Conservation (phyloP, 805 yeast species). For the Kuraishia molischiana region DNA sequence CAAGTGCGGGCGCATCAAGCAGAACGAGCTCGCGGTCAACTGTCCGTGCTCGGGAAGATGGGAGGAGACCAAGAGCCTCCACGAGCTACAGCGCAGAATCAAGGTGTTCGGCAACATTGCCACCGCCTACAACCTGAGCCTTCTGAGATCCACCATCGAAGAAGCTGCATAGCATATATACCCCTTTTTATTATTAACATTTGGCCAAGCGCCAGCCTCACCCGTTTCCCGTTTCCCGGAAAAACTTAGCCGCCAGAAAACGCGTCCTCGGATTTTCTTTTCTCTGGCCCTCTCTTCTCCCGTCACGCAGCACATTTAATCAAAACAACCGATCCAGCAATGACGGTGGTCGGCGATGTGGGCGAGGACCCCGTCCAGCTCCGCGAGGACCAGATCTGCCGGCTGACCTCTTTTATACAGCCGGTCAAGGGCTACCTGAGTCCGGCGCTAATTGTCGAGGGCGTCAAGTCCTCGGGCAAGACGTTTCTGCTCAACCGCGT, state of each 20-base stretch:
- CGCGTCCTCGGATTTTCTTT: not conserved
- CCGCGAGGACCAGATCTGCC: conserved; percentile 20
- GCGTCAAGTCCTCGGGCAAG: conserved; percentile 40
- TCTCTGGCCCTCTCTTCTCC: not conserved
- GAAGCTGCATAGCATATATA: conserved; percentile 7
- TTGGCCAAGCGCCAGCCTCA: no score
- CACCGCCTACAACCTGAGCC: conserved; percentile 44
- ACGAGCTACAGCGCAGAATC: conserved; percentile 33
- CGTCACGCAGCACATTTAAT: not conserved
- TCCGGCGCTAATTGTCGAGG: conserved; percentile 34
- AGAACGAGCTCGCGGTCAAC: conserved; percentile 57
- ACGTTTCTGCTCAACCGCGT: conserved; percentile 25
- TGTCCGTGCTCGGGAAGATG: conserved; percentile 89
- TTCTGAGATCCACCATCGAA: conserved; percentile 30
- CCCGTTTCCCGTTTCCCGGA: not conserved
- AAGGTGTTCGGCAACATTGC: conserved; percentile 51
- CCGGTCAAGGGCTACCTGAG: conserved; percentile 18
- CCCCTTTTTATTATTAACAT: no score
- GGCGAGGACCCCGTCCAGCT: no score
- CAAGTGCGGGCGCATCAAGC: conserved; percentile 63
- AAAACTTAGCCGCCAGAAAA: not conserved
- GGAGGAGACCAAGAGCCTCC: conserved; percentile 44
- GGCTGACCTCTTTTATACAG: conserved; percentile 25
- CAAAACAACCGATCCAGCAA: no score
- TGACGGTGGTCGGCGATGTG: no score